A percentile compares a stretch with the other conserved stretches of the same genome.
phyloP scores from a whole-genome alignment of 495 filamentous ascomycete species.

The Cladorrhinum samala region DNA sequence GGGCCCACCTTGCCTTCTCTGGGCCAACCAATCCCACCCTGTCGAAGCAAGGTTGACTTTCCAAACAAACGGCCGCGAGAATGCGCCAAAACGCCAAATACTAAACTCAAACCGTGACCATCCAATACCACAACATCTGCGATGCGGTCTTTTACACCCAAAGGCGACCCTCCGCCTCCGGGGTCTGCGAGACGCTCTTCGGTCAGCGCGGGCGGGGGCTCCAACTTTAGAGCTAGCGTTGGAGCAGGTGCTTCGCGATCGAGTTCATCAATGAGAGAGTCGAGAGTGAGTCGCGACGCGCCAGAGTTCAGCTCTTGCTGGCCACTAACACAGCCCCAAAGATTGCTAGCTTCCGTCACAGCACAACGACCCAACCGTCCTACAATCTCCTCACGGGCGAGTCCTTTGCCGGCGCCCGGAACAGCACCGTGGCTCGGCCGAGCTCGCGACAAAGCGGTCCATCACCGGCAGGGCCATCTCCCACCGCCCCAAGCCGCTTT shows the following conservation, averaged over 20 bases:
- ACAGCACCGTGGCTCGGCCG: constrained; percentile 27
- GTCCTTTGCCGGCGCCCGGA: constrained; percentile 22
- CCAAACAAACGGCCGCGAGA: constrained; percentile 8
- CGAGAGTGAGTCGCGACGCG: constrained; percentile 36
- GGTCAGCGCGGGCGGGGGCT: constrained; percentile 18
- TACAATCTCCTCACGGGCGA: constrained; percentile 57
- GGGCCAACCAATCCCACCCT: constrained; percentile 9
- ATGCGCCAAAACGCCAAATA: constrained; percentile 13
- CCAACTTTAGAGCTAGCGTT: constrained; percentile 32
- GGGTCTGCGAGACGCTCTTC: constrained; percentile 21
- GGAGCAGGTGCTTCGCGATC: constrained; percentile 28
- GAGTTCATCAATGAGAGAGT: constrained; percentile 27
- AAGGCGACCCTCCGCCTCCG: constrained; percentile 24
- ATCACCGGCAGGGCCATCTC: constrained; percentile 30
- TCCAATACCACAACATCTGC: background rate
- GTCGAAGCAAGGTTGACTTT: background rate
- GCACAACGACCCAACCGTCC: constrained; percentile 46
- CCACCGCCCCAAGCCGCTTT: constrained; percentile 13
- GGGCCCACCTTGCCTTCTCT: too few relatives aligned
- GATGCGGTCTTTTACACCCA: constrained; percentile 27
- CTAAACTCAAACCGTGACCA: constrained; percentile 11
- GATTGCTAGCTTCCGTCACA: constrained; percentile 18
- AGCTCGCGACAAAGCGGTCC: constrained; percentile 32
- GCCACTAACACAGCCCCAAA: background rate
- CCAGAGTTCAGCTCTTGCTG: constrained; percentile 2